Evolutionary conservation across 768 basidiomycete genomes (phyloP).

Genomic region (Naematelia encephala): DNA sequence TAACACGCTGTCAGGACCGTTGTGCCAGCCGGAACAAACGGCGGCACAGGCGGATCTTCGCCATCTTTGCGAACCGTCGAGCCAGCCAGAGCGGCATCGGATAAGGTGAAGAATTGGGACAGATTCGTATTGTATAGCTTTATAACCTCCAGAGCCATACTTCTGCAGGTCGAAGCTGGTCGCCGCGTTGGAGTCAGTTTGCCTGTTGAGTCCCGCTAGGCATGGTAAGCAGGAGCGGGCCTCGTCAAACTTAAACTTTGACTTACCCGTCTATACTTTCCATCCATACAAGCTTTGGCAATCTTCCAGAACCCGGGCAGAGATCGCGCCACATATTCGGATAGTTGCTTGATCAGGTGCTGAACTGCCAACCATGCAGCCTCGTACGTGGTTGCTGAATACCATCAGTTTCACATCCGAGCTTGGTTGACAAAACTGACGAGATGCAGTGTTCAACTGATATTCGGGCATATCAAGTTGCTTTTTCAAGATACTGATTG

Average conservation of each 20-base stretch:
- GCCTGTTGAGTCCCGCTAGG: conserved; percentile 33
- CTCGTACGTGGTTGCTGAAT: conserved; percentile 43
- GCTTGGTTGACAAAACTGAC: conserved; percentile 11
- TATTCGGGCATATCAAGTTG: conserved; percentile 24
- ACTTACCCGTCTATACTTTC: conserved; percentile 80
- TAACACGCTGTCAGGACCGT: conserved; percentile 78
- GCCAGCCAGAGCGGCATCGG: conserved; percentile 70
- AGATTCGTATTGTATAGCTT: conserved; percentile 78
- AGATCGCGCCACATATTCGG: conserved; percentile 75
- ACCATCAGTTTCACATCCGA: conserved; percentile 2
- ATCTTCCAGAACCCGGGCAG: conserved; percentile 94
- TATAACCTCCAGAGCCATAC: conserved; percentile 83
- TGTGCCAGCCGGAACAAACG: conserved; percentile 57
- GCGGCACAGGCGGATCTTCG: conserved; percentile 59
- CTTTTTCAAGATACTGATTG: conserved; percentile 51
- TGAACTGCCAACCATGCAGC: conserved; percentile 77
- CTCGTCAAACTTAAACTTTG: not conserved
- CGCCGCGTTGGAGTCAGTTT: conserved; percentile 59
- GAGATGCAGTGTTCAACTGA: conserved; percentile 11
- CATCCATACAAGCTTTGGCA: conserved; percentile 83
- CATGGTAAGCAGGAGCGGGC: conserved; percentile 5
- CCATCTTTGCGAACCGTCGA: conserved; percentile 53
- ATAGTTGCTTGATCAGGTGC: conserved; percentile 77
- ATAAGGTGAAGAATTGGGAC: conserved; percentile 79
- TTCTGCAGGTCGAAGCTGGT: conserved; percentile 74